Evolutionary conservation across 192 early-diverging fungal species (phyloP).

Genomic region (Backusella parvicylindrica): DNA sequence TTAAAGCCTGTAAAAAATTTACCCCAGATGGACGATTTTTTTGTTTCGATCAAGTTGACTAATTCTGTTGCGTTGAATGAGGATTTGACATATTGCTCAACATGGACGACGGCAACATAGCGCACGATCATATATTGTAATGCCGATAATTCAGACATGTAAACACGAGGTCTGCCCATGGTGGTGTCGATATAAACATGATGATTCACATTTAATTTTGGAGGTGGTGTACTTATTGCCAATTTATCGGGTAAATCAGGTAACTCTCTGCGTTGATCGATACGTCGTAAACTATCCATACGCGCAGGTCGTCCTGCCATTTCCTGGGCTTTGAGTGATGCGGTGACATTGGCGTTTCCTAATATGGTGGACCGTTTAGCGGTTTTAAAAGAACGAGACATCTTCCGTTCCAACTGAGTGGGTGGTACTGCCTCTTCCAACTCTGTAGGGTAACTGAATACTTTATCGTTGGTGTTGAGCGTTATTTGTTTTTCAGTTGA

Average conservation of each 20-base stretch:
- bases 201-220: not conserved
- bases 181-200: not conserved
- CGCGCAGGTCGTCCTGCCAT: constrained; percentile 10
- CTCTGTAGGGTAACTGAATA: constrained; percentile 7
- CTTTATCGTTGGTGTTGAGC: not conserved
- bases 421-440: not conserved
- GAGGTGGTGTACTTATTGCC: not conserved
- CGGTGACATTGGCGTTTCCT: constrained; percentile 11
- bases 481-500: constrained; percentile 18
- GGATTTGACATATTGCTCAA: constrained; percentile 70
- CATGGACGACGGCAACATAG: constrained; percentile 73
- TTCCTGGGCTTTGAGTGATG: not conserved
- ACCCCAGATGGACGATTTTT: constrained; percentile 75
- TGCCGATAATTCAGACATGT: constrained; percentile 64
- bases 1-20: constrained; percentile 64
- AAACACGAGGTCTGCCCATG: constrained; percentile 18
- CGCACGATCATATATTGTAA: constrained; percentile 78
- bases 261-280: constrained; percentile 13
- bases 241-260: not conserved
- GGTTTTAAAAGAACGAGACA: constrained; percentile 28
- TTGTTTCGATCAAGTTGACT: constrained; percentile 68
- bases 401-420: constrained; percentile 14
- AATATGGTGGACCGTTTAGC: constrained; percentile 28
- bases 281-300: constrained; percentile 17
- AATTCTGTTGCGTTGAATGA: constrained; percentile 71